Conservation (phyloP, 78 protist species). For the slime mould (Dictyostelium discoideum) region dicty_2.7 NC_007088.5:526501-527000, state of each 20-base stretch:
- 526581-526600: conserved; percentile 5
- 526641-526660: neutral
- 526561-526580: conserved; percentile 60
- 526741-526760: neutral
- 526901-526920: neutral
- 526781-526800: neutral
- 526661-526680: neutral
- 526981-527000: neutral
- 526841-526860: neutral
- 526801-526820: no score
- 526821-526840: no score
- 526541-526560: conserved; percentile 28
- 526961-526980: conserved; percentile 2
- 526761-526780: neutral
- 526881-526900: neutral
- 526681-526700: neutral
- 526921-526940: conserved; percentile 28
- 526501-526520: conserved; percentile 70
- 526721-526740: neutral
- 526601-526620: neutral
- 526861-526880: conserved; percentile 38
- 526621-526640: neutral
- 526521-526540: conserved; percentile 48
- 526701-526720: neutral
- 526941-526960: neutral